A percentile compares a stretch with the other conserved stretches of the same genome.
phyloP scores from a whole-genome alignment of 306 rosid genomes.

The Medicago arabica region DNA sequence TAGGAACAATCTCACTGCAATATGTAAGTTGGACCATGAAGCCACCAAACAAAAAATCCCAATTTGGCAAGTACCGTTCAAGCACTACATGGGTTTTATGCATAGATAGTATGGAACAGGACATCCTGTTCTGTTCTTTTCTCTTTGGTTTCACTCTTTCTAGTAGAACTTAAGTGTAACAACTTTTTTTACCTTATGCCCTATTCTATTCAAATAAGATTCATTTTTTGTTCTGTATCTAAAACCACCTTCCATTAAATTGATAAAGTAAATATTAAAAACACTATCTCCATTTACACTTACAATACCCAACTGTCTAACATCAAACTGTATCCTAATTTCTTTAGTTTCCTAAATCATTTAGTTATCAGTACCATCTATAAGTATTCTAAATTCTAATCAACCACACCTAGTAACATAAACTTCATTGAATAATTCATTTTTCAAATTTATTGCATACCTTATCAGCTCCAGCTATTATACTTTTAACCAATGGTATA shows the following conservation, averaged over 20 bases:
- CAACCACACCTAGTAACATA: slow-evolving; percentile 28
- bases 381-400: background rate
- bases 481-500: slow-evolving; percentile 83
- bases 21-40: background rate
- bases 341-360: slow-evolving; percentile 3
- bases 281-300: slow-evolving; percentile 24
- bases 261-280: slow-evolving; percentile 6
- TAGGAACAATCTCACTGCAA: no score
- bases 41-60: background rate
- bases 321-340: slow-evolving; percentile 26
- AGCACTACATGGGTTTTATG: background rate
- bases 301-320: slow-evolving; percentile 13
- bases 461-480: slow-evolving; percentile 87
- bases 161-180: background rate
- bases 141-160: slow-evolving; percentile 9
- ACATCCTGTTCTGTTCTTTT: background rate
- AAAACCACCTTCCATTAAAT: background rate
- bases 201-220: background rate
- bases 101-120: background rate
- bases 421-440: slow-evolving; percentile 28
- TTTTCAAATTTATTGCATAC: slow-evolving; percentile 56
- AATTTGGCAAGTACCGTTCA: background rate
- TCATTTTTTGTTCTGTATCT: background rate
- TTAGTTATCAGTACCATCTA: slow-evolving; percentile 28
- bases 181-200: background rate